Evolutionary conservation across 352 stramenopile genomes (phyloP), one percentile per base, ranked within the genome.

Genomic region (Phytopythium helicoides): DNA sequence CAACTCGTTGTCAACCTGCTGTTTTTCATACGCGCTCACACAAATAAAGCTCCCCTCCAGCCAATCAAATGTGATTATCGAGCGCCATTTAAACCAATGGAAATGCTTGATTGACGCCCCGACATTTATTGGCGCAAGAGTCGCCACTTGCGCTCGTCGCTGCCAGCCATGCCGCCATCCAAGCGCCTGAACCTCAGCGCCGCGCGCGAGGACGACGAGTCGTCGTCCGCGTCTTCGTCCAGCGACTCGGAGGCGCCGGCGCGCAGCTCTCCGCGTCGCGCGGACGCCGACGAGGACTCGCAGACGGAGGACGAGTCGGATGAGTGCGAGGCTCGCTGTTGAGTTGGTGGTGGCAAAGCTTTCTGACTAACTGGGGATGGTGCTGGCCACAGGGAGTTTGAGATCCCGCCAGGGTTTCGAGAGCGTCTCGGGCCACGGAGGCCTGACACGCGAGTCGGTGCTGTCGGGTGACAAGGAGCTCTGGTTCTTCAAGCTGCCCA

Each of bases 401-500:
- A 88, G 76, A 87, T 92, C 51, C 81, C 81, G 19, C 62, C 73
- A 3, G 79, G 77, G 18, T 92, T 90, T 38, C 71, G n/a, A 89
- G 50, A 64, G 64, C 37, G 72, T 92, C 36, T 71, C 80, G 15
- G 77, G 75, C 49, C 87, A 76, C 55, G 65, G 64, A 6, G 60
- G 71, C 3, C 62, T 90, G 38, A 87, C 78, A 16, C 76, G 75
- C 19, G 79, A 89, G 62, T 61, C 67, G 0, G 68, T 90, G 42
- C 64, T 90, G 15, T 66, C 71, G 3, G 71, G 75, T n/a, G 77
- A 89, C 54, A 82, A 90, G 61, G 81, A 92, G 56, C 73, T 92
- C n/a, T 92, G 81, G 81, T 86, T 92, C 52, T 90, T 92, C 54
- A 89, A 88, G 63, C 73, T 92, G 21, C 81, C 81, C 34, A 92